phyloP scores from a whole-genome alignment of 73 alveolate species.

The Paramecium biaurelia region DNA sequence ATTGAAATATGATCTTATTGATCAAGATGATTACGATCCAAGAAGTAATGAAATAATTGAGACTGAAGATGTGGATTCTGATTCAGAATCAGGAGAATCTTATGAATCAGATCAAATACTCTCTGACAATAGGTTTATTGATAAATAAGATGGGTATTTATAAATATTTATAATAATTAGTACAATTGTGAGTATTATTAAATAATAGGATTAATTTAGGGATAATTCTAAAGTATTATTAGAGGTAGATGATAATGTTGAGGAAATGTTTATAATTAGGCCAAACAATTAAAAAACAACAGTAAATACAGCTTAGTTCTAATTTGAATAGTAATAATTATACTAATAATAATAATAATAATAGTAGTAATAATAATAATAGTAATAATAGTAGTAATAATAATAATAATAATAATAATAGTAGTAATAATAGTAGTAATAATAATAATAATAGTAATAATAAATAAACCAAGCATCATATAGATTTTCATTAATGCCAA shows the following conservation, averaged over 20 bases:
- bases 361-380: background rate
- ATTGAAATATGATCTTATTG: background rate
- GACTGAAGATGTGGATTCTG: background rate
- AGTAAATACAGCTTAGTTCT: background rate
- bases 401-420: background rate
- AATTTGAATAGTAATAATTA: background rate
- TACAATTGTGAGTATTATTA: background rate
- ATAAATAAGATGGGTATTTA: background rate
- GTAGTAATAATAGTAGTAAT: background rate
- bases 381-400: background rate
- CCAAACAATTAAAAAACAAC: conserved; percentile 5
- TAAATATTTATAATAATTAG: background rate
- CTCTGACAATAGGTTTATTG: background rate
- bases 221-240: background rate
- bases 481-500: background rate
- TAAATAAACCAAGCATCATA: background rate
- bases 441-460: background rate
- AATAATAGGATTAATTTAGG: background rate
- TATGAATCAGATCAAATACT: background rate
- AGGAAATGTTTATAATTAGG: background rate
- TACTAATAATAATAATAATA: background rate
- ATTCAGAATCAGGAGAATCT: background rate
- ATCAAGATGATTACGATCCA: background rate
- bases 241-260: background rate
- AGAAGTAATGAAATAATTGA: background rate